Percentiles rank a stretch among this genome's conserved stretches.
These are phyloP conservation scores for Chlamydomonas asymmetrica DNA, from an alignment of 139 green algal genomes.

Conservation along the genomic window DNA sequence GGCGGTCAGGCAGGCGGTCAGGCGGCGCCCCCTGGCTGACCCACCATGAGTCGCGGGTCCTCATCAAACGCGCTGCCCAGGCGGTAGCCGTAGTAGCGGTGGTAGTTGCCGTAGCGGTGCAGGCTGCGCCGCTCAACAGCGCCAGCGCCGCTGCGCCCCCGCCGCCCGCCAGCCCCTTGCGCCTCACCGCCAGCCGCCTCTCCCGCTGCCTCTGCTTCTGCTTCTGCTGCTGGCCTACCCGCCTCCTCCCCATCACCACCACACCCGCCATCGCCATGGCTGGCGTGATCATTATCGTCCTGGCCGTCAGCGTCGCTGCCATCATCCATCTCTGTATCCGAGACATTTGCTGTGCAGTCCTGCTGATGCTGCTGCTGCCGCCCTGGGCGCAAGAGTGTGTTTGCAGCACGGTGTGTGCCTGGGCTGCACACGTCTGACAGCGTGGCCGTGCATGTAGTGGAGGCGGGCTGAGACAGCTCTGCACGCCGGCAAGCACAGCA, in stretches of 20 bases:
- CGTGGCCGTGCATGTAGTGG: too few relatives aligned
- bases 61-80: slow-evolving; percentile 28
- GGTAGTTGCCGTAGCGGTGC: slow-evolving; percentile 82
- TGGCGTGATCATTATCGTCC: too few relatives aligned
- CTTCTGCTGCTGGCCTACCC: slow-evolving; percentile 8
- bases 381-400: too few relatives aligned
- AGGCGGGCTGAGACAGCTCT: too few relatives aligned
- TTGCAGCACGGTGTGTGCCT: too few relatives aligned
- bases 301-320: too few relatives aligned
- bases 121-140: slow-evolving; percentile 4
- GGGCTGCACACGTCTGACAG: too few relatives aligned
- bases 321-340: too few relatives aligned
- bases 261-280: slow-evolving; percentile 29
- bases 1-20: neutral
- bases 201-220: neutral
- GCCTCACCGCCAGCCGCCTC: neutral
- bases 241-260: slow-evolving; percentile 32
- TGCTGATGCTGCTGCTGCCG: too few relatives aligned
- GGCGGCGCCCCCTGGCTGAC: too few relatives aligned
- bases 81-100: slow-evolving; percentile 86
- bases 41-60: slow-evolving; percentile 36
- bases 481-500: too few relatives aligned
- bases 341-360: too few relatives aligned
- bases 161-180: neutral
- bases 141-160: neutral